Evolutionary conservation across 129 eudicot species (phyloP), one percentile per base, ranked within the genome.

Genomic region (Chrysanthemum lavandulifolium): DNA sequence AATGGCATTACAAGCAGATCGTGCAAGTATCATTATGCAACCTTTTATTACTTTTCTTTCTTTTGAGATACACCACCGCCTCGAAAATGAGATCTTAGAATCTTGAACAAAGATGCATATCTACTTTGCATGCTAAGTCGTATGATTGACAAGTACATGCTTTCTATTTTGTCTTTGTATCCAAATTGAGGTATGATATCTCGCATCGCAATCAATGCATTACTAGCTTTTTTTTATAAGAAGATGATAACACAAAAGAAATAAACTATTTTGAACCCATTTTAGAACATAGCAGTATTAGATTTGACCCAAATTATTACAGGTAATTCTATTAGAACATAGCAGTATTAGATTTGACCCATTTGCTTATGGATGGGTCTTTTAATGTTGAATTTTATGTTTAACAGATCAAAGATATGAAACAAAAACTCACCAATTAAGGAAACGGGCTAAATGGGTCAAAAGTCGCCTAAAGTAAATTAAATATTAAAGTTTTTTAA

Each of bases 1-100:
- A 86, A 88, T 78, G 97, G 98, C 74, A 94, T 94, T 62, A 71
- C 95, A 50, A n/a, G 73, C 98, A 16, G 98, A 94, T 13, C 98
- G 89, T 92, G 98, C 79, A 82, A 87, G 88, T 69, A 21, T 60
- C 33, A 48, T 67, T 16, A 25, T 23, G 5, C 57, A 14, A 52
- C 11, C 31, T 61, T 2, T 5, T 29, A 9, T 25, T 29, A 13
- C 27, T 60, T 13, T 55, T 55, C 18, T n/a, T 16, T 7, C 61
- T 8, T 56, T 56, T 1, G 61, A 16, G 61, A 19, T 21, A 58
- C 33, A 12, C 5, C 12, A 29, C 63, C 5, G 25, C 14, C 12
- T 25, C 48, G 29, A 61, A 21, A 61, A 29, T 13, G 67, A 13
- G 43, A 12, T 61, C 47, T 61, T 13, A 29, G 36, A 10, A 19